Conservation (phyloP, 225 moss, liverwort and hornwort species). For the Bryoerythrophyllum caledonicum region DNA sequence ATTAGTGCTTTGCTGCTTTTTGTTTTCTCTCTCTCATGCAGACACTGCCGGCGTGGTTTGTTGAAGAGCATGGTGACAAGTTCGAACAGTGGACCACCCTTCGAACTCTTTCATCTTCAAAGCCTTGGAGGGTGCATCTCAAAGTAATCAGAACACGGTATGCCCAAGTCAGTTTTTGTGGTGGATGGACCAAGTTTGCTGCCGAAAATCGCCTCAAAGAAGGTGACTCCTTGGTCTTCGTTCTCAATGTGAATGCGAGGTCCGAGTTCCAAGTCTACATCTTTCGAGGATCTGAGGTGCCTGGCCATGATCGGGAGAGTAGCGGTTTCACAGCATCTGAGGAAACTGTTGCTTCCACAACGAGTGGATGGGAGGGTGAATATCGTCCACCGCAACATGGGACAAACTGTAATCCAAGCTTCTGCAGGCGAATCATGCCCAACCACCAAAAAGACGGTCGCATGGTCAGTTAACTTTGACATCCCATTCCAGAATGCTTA, state of each 20-base stretch:
- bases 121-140: neutral
- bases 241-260: neutral
- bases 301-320: too few species aligned
- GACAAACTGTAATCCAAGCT: neutral
- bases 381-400: too few species aligned
- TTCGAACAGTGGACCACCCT: neutral
- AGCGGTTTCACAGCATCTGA: neutral
- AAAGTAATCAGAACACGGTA: too few species aligned
- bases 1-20: too few species aligned
- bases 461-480: conserved; percentile 8
- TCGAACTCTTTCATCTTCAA: neutral
- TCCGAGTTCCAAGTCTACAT: too few species aligned
- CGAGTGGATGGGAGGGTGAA: neutral
- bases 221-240: neutral
- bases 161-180: neutral
- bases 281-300: too few species aligned
- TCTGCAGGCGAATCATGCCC: neutral
- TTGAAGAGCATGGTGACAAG: too few species aligned
- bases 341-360: too few species aligned
- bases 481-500: too few species aligned
- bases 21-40: too few species aligned
- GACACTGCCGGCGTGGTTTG: too few species aligned
- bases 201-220: neutral
- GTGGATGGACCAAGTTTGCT: too few species aligned
- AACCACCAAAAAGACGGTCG: neutral